Base-by-base conservation (phyloP, 345 rosid species). In the Gossypium raimondii region DNA sequence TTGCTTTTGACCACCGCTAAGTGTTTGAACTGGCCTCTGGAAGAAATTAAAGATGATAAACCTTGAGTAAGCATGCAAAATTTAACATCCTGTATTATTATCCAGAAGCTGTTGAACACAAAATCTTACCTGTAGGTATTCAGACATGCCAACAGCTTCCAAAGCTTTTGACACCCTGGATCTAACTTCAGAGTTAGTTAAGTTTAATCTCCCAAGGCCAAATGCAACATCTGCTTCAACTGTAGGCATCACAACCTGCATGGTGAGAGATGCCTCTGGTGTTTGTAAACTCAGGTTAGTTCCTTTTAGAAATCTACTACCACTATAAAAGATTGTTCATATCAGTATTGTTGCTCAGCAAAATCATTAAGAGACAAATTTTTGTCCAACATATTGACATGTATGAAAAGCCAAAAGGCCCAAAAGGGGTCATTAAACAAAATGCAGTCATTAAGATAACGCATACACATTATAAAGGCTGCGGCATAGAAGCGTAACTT, bases 1-100 rank as follows among this genome's bases (percentile, higher is more conserved):
- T 83, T 94, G 97, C 81, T 94, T 94, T 81, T 94, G 97, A 80
- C 97, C 98, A 64, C 98, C 98, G 73, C 97, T 94, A 7, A 94
- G 92, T 67, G 97, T 94, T 85, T 92, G 97, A 83, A 94, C 87
- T 13, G 97, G 93, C 83, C 97, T 91, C 97, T 94, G 84, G 69
- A 70, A 72, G 70, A 70, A 80, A 76, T 60, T 56, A 63, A 77
- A 70, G 66, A 67, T 53, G 45, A 57, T 43, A 69, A 55, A 59
- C 53, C 70, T 16, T 38, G 18, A 67, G 34, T 24, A 57, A 11
- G 48, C 4, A 58, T 45, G 16, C 38, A 27, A 47, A 45, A 43
- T 48, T 43, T n/a, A 58, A 50, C 65, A 62, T 17, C 24, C 61
- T 13, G 20, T n/a, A 18, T 48, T 17, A 50, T 16, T 25, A 29